Evolutionary conservation across 2,329 filamentous ascomycete species (phyloP), one percentile per base, ranked within the genome.

Genomic region (Alternaria hordeiaustralica): DNA sequence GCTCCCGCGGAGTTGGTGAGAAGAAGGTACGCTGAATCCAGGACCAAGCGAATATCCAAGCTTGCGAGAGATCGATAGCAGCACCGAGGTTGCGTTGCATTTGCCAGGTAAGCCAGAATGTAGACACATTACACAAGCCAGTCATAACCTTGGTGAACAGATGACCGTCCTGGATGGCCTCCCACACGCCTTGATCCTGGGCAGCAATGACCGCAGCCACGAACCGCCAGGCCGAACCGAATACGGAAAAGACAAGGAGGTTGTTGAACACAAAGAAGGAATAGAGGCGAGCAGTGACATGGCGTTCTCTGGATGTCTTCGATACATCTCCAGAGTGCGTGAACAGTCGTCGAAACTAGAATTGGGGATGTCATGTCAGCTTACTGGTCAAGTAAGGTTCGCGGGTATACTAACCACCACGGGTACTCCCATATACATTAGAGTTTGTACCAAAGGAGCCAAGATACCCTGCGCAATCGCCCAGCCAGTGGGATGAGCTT

Each of bases 231-330:
- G 94, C 82, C 1, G 92, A 90, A 46, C 93, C 93, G 80, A 98
- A 98, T 8, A 97, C 83, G 5, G 94, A 97, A 80, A 98, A 97
- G 55, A 98, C 89, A 66, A 98, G 84, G 58, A 98, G 81, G 78
- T 98, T 97, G 86, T 99, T 98, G 85, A 99, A 94, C 56, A 97
- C 88, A 81, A 98, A 98, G 83, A 99, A 99, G n/a, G 91, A 88
- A 80, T 96, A 99, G 2, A 99, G 86, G 78, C 96, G 96, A 66
- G 89, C 90, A 61, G 95, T 86, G 56, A 98, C 96, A 79, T 98
- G 95, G 12, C 68, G 61, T 78, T 99, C 96, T 57, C 96, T 89
- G 26, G 93, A 92, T 0, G 93, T 97, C 81, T 97, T 98, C 36
- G 93, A 97, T 67, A 92, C 87, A 78, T 97, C 95, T 66, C 96